These are phyloP conservation scores for Trichoderma koningii DNA, from an alignment of 2,329 filamentous ascomycete species.

Conservation along the genomic window DNA sequence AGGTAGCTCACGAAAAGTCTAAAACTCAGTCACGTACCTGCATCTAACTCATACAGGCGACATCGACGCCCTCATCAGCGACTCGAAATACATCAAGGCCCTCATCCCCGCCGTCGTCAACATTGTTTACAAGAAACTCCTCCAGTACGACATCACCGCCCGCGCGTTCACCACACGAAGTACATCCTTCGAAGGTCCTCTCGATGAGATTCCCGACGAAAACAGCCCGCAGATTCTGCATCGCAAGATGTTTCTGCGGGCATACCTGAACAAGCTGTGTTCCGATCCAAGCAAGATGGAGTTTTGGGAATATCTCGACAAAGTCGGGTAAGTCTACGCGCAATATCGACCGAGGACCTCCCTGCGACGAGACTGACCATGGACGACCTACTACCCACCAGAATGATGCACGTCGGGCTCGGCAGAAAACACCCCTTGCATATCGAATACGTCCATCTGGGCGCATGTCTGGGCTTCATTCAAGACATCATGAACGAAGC, in stretches of 20 bases:
- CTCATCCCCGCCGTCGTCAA: conserved; percentile 82
- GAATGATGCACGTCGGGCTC: conserved; percentile 79
- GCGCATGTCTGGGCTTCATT: conserved; percentile 70
- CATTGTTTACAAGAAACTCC: conserved; percentile 79
- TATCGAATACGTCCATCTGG: conserved; percentile 79
- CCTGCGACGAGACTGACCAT: too few species aligned
- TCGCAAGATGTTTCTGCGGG: conserved; percentile 76
- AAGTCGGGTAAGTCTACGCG: conserved; percentile 64
- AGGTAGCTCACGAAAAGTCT: conserved; percentile 37
- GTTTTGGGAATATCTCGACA: conserved; percentile 83
- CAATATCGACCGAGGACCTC: too few species aligned
- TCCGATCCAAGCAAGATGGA: conserved; percentile 73
- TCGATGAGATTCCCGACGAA: conserved; percentile 65
- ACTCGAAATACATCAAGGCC: conserved; percentile 76
- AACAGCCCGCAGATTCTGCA: conserved; percentile 74
- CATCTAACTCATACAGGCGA: conserved; percentile 53
- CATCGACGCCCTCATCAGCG: conserved; percentile 68
- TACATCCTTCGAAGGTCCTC: conserved; percentile 66
- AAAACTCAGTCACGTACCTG: not conserved
- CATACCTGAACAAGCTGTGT: conserved; percentile 73
- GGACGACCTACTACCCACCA: conserved; percentile 32
- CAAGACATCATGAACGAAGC: conserved; percentile 78
- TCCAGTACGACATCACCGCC: conserved; percentile 80
- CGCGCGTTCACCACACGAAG: conserved; percentile 68
- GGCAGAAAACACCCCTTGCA: conserved; percentile 72